phyloP scores from a whole-genome alignment of 352 stramenopile species.

The Globisporangium echinulatum region DNA sequence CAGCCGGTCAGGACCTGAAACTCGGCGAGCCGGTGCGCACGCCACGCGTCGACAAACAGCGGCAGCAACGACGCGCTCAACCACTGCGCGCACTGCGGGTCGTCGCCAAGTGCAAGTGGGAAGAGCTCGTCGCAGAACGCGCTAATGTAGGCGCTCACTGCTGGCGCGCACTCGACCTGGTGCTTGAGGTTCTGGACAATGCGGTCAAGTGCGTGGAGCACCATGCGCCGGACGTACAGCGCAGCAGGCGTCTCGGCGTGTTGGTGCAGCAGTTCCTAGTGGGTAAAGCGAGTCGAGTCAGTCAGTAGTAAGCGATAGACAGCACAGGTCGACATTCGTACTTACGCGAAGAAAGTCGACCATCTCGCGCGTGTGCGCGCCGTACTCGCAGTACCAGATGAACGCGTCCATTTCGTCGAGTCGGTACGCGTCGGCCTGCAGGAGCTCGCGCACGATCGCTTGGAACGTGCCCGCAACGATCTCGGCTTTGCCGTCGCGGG shows the following conservation, averaged over 20 bases:
- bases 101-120: conserved; percentile 51
- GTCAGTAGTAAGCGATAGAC: neutral
- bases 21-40: conserved; percentile 45
- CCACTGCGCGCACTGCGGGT: conserved; percentile 73
- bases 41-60: conserved; percentile 64
- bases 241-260: conserved; percentile 18
- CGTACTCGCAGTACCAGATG: conserved; percentile 57
- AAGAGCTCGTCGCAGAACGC: conserved; percentile 63
- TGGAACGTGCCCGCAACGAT: conserved; percentile 63
- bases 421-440: conserved; percentile 50
- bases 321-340: neutral
- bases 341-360: conserved; percentile 45
- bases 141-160: conserved; percentile 58
- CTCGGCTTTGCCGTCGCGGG: conserved; percentile 39
- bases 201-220: conserved; percentile 68
- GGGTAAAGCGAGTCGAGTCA: no score
- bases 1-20: conserved; percentile 56
- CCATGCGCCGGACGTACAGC: conserved; percentile 63
- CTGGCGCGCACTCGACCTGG: conserved; percentile 50
- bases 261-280: conserved; percentile 27
- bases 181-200: conserved; percentile 76
- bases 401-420: conserved; percentile 55
- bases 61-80: conserved; percentile 55
- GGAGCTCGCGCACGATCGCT: conserved; percentile 49
- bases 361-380: conserved; percentile 27